Conservation (phyloP, 352 stramenopile species). For the Thraustochytrium sp. region DNA sequence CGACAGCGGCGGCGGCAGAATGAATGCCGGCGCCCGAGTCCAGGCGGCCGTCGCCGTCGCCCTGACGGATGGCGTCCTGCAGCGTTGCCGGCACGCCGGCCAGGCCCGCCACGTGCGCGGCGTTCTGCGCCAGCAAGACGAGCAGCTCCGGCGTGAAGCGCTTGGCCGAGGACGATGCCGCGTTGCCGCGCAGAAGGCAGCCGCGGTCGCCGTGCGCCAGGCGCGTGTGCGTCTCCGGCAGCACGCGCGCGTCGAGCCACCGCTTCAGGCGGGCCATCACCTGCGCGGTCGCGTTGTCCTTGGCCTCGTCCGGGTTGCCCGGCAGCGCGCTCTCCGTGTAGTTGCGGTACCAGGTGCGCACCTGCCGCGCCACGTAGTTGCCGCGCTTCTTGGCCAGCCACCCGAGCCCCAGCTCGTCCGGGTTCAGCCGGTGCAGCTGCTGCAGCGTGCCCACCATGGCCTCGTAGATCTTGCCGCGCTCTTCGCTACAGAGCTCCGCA, state of each 20-base stretch:
- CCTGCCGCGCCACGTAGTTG: constrained; percentile 58
- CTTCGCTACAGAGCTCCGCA: too few species aligned
- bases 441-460: constrained; percentile 60
- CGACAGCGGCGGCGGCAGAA: constrained; percentile 5
- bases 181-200: constrained; percentile 7
- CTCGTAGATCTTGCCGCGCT: constrained; percentile 56
- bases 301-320: background rate
- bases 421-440: constrained; percentile 60
- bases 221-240: constrained; percentile 53
- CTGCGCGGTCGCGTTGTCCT: background rate
- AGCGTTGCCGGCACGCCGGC: background rate
- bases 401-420: constrained; percentile 54
- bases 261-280: constrained; percentile 55
- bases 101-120: background rate
- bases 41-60: background rate
- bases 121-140: background rate
- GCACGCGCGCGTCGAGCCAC: constrained; percentile 60
- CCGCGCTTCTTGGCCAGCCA: constrained; percentile 51
- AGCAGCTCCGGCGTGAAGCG: background rate
- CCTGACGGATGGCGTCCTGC: background rate
- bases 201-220: constrained; percentile 70
- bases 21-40: background rate
- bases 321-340: background rate
- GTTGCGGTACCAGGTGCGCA: constrained; percentile 48
- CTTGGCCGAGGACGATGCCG: background rate